phyloP scores from a whole-genome alignment of 1,284 basidiomycete species.

The Spongispora temasekensis region DNA sequence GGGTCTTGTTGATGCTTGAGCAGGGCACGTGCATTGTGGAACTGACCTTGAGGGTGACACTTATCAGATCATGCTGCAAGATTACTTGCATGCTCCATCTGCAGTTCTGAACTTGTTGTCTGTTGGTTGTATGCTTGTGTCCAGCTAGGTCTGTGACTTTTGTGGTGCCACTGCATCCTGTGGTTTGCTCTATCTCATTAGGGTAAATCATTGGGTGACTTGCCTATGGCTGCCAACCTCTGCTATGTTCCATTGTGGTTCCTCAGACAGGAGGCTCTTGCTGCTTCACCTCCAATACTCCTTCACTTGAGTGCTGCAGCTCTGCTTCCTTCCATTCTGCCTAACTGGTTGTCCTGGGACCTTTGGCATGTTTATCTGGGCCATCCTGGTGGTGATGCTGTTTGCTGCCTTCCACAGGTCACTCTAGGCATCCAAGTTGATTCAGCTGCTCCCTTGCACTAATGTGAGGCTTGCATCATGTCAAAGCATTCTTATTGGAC shows the following conservation, averaged over 20 bases:
- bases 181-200: background rate
- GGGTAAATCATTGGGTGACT: background rate
- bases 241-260: background rate
- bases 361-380: constrained; percentile 1
- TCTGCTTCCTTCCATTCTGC: background rate
- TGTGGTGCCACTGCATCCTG: background rate
- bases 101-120: background rate
- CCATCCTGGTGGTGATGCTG: too few relatives aligned
- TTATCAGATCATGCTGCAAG: background rate
- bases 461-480: too few relatives aligned
- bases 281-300: background rate
- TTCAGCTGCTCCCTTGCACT: too few relatives aligned
- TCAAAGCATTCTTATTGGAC: too few relatives aligned
- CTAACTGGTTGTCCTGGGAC: too few relatives aligned
- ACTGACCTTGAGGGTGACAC: background rate
- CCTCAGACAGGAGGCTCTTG: background rate
- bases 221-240: background rate
- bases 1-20: background rate
- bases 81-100: background rate
- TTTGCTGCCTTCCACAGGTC: too few relatives aligned
- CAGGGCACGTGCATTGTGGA: background rate
- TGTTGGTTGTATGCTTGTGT: background rate
- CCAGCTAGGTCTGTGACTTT: background rate
- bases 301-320: background rate
- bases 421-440: too few relatives aligned